These are phyloP conservation scores for Trichoderma polysporum DNA, from an alignment of 2,329 filamentous ascomycete genomes.

Conservation along the genomic window DNA sequence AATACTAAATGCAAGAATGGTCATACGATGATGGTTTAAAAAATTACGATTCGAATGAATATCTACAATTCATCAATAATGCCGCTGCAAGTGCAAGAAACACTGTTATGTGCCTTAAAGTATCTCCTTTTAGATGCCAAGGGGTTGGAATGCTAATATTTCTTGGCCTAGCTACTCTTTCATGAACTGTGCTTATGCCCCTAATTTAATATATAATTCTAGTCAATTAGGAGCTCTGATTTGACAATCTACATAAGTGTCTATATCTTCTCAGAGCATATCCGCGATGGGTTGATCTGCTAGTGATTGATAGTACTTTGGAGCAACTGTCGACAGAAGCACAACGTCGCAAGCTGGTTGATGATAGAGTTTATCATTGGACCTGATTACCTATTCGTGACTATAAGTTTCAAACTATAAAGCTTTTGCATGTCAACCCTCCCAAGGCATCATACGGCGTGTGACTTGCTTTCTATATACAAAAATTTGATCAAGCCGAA, in stretches of 20 bases:
- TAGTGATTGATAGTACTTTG: too few species aligned
- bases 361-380: neutral
- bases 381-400: neutral
- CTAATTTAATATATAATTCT: too few species aligned
- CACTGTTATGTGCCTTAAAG: too few species aligned
- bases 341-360: too few species aligned
- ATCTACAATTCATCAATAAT: neutral
- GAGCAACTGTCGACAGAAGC: too few species aligned
- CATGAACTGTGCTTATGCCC: too few species aligned
- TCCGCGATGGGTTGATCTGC: too few species aligned
- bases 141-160: neutral
- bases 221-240: too few species aligned
- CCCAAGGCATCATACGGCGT: neutral
- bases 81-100: too few species aligned
- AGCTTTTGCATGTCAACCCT: neutral
- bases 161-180: neutral
- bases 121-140: neutral
- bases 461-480: neutral
- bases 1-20: constrained; percentile 2
- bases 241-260: too few species aligned
- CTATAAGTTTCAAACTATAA: neutral
- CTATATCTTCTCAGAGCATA: too few species aligned
- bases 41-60: neutral
- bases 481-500: neutral
- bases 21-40: neutral